A percentile compares a stretch with the other conserved stretches of the same genome.
phyloP scores from a whole-genome alignment of 768 basidiomycete species.

The Lactifluus piperatus region DNA sequence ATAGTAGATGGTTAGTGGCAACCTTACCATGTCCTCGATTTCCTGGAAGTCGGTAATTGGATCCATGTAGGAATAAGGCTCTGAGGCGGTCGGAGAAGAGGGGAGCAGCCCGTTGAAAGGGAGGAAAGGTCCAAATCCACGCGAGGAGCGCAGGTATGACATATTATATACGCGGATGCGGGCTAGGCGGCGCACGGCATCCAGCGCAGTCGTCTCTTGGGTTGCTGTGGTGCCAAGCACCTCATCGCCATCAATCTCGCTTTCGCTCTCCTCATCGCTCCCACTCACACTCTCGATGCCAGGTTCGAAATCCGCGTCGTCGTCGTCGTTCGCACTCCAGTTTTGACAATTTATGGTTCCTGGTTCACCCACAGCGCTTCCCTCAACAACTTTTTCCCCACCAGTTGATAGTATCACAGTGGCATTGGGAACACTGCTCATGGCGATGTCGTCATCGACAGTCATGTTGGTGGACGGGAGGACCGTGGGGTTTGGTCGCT shows the following conservation, averaged over 20 bases:
- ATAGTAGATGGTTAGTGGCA: too few species aligned
- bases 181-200: slow-evolving; percentile 27
- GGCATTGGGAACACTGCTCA: neutral
- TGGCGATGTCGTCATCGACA: neutral
- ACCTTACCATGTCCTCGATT: neutral
- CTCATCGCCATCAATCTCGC: slow-evolving; percentile 5
- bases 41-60: neutral
- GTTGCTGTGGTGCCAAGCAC: neutral
- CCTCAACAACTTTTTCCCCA: neutral
- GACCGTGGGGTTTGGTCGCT: neutral
- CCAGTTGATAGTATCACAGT: neutral
- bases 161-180: slow-evolving; percentile 32
- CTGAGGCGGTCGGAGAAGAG: neutral
- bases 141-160: slow-evolving; percentile 27
- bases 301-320: neutral
- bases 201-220: neutral
- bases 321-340: neutral
- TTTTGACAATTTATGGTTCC: neutral
- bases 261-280: neutral
- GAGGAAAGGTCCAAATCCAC: slow-evolving; percentile 33
- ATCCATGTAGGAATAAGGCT: neutral
- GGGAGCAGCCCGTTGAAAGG: slow-evolving; percentile 13
- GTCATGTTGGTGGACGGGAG: neutral
- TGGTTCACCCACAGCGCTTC: too few species aligned
- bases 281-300: neutral